Base-by-base conservation (phyloP, 1,284 basidiomycete species). In the Nidula niveotomentosa region DNA sequence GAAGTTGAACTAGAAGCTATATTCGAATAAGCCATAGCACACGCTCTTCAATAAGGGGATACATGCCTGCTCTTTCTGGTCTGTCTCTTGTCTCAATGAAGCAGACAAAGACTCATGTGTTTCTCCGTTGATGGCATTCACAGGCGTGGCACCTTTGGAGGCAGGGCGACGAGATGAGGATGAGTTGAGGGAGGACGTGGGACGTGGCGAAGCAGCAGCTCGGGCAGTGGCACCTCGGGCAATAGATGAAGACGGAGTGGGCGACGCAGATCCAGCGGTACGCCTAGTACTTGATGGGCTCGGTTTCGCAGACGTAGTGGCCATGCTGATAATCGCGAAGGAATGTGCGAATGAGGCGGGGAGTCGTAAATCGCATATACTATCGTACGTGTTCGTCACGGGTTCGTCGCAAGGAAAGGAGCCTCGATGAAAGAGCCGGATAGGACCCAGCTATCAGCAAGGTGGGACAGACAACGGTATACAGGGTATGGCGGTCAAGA, bases 1-100 rank as follows among this genome's bases (percentile, higher is more conserved):
- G 88, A 17, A 92, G 60, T 62, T 87, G 84, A 6, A 91, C 74
- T 48, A 91, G 76, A 58, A 93, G 80, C 90, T 92, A 54, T 50
- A 18, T 41, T 51, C 17, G 36, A 37, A 37, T 23, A 39, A 34
- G 51, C 51, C 30, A 51, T 52, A 43, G 52, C 34, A 46, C 51
- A 55, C 39, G 47, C 49, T 54, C 54, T 61, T 43, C 62, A 53
- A 52, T 48, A 56, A 52, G 52, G 13, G 51, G 30, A 51, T 39
- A 71, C 77, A 52, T 63, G 86, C 90, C 75, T 88, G 83, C 70
- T 93, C 90, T 69, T 90, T 92, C 63, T 86, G 80, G 60, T 91
- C 89, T 10, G 85, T 88, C 67, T 92, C 90, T 50, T 83, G 77
- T 68, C 85, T 89, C 56, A 91, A 74, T 30, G 85, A 83, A 37